These are phyloP conservation scores for Aspergillus cavernicola DNA, from an alignment of 495 filamentous ascomycete species.

Conservation along the genomic window DNA sequence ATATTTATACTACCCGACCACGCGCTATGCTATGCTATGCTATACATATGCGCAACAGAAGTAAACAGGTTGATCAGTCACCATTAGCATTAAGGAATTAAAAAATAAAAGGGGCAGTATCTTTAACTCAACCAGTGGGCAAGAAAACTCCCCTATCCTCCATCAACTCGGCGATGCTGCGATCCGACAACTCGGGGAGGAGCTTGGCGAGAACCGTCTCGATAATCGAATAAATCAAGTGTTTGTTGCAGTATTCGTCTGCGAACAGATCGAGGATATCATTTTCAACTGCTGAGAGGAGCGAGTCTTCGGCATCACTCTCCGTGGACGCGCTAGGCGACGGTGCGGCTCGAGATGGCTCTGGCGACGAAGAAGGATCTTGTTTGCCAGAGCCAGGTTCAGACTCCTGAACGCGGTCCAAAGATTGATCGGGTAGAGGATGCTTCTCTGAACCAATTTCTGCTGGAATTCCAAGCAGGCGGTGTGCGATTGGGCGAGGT, in stretches of 20 bases:
- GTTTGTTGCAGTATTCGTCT: conserved; percentile 85
- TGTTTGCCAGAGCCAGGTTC: background rate
- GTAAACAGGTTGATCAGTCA: no score
- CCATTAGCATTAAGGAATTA: no score
- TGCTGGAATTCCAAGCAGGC: conserved; percentile 33
- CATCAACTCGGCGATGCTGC: conserved; percentile 67
- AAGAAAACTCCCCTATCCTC: conserved; percentile 57
- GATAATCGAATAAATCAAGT: conserved; percentile 72
- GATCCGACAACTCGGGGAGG: conserved; percentile 79
- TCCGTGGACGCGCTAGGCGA: background rate
- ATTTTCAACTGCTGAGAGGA: conserved; percentile 40
- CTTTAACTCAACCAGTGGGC: conserved; percentile 9
- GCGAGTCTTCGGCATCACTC: conserved; percentile 25
- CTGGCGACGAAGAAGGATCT: background rate
- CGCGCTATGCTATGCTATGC: no score
- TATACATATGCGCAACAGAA: no score
- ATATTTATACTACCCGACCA: no score
- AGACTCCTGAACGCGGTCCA: background rate
- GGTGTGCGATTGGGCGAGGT: conserved; percentile 37
- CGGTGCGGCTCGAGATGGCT: background rate
- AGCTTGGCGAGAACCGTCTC: conserved; percentile 75
- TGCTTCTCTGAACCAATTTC: background rate
- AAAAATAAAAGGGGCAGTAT: background rate
- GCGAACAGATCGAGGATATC: conserved; percentile 67
- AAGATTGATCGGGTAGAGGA: background rate